Evolutionary conservation across 139 green algal genomes (phyloP).

Genomic region (Edaphochlamys debaryana): DNA sequence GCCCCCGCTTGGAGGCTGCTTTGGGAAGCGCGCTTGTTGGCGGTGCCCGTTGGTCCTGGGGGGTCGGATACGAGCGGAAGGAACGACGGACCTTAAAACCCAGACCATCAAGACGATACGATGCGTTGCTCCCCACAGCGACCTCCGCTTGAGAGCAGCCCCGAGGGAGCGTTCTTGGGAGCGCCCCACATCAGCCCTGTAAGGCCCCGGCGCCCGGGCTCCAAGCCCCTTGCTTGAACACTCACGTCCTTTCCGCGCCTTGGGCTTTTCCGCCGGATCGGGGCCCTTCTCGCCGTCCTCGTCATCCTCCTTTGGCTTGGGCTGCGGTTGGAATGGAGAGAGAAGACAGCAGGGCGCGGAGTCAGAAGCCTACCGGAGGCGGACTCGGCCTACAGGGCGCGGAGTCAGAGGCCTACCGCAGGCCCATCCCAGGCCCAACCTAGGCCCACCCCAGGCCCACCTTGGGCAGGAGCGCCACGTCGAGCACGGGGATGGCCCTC

Average conservation of each 20-base stretch:
- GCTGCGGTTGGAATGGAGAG: background rate
- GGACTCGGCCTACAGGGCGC: too few species aligned
- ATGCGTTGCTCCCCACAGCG: too few species aligned
- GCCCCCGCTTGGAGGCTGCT: background rate
- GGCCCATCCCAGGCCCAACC: background rate
- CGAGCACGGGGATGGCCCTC: conserved; percentile 6
- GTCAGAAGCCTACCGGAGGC: too few species aligned
- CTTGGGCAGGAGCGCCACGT: conserved; percentile 26
- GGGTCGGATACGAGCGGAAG: background rate
- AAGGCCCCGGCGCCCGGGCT: too few species aligned
- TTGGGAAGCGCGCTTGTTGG: background rate
- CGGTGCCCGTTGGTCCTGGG: background rate
- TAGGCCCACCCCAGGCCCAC: background rate
- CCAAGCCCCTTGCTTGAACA: too few species aligned
- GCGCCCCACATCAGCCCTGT: too few species aligned
- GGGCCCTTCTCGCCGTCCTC: conserved; percentile 12
- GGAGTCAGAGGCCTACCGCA: too few species aligned
- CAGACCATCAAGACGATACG: too few species aligned
- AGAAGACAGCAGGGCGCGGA: background rate
- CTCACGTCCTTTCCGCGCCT: conserved; percentile 21
- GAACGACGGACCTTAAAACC: too few species aligned
- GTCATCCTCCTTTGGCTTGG: conserved; percentile 14
- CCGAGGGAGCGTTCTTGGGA: too few species aligned
- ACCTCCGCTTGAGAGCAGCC: too few species aligned
- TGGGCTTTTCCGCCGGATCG: background rate